Percentiles rank a stretch among this genome's conserved stretches.
phyloP scores from a whole-genome alignment of 1,139 yeast species.

The Magnusiomyces clavatus region DNA sequence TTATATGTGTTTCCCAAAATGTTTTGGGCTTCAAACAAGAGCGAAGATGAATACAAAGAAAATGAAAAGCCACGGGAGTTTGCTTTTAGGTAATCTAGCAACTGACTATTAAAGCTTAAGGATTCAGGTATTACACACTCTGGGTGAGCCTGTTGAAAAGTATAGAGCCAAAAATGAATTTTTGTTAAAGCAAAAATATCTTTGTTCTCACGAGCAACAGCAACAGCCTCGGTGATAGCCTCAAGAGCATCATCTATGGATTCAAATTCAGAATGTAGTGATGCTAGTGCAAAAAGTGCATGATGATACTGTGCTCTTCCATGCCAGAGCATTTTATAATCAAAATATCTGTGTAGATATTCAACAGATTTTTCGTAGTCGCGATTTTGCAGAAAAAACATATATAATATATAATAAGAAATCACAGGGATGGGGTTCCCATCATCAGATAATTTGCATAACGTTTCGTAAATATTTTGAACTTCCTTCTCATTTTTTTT shows the following conservation, averaged over 20 bases:
- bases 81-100: constrained; percentile 53
- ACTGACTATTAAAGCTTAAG: constrained; percentile 43
- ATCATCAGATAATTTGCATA: constrained; percentile 38
- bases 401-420: constrained; percentile 54
- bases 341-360: constrained; percentile 73
- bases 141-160: constrained; percentile 63
- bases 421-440: constrained; percentile 54
- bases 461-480: constrained; percentile 28
- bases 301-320: constrained; percentile 68
- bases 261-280: constrained; percentile 69
- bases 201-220: constrained; percentile 80
- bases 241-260: constrained; percentile 67
- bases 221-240: constrained; percentile 80
- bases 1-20: too few species aligned
- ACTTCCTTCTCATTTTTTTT: constrained; percentile 33
- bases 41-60: constrained; percentile 41
- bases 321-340: constrained; percentile 69
- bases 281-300: constrained; percentile 72
- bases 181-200: constrained; percentile 68
- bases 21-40: constrained; percentile 36
- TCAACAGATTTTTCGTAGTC: constrained; percentile 71
- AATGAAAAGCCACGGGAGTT: constrained; percentile 49
- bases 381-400: constrained; percentile 52
- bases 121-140: constrained; percentile 27
- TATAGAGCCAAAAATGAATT: constrained; percentile 72